Conservation (phyloP, 108 stramenopile species). For the Parietichytrium sp. region DNA sequence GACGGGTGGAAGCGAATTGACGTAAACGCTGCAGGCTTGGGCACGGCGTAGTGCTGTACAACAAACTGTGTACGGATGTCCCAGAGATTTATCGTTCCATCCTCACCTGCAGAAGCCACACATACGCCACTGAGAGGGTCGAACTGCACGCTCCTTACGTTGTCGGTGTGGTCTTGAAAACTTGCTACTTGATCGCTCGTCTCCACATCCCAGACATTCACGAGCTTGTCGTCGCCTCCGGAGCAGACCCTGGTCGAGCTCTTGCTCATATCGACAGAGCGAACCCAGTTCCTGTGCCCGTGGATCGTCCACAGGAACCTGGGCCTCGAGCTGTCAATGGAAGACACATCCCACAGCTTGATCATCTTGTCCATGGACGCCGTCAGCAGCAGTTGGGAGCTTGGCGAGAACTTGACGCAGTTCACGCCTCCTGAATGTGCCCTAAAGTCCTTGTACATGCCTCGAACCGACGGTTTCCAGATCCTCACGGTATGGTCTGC, state of each 20-base stretch:
- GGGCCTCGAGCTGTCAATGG: constrained; percentile 3
- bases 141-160: neutral
- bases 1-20: constrained; percentile 52
- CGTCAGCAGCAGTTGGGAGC: constrained; percentile 54
- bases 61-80: constrained; percentile 55
- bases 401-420: constrained; percentile 53
- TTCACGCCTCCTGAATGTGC: constrained; percentile 61
- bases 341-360: constrained; percentile 60
- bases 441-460: constrained; percentile 52
- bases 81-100: constrained; percentile 53
- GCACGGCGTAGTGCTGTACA: constrained; percentile 68
- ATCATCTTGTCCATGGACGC: constrained; percentile 66
- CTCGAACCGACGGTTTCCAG: constrained; percentile 62
- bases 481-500: constrained; percentile 61
- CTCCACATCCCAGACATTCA: constrained; percentile 26
- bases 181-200: neutral
- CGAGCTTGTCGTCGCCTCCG: constrained; percentile 59
- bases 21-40: constrained; percentile 44
- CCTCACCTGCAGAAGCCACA: constrained; percentile 37
- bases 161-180: constrained; percentile 38
- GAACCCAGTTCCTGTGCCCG: constrained; percentile 68
- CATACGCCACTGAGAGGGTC: constrained; percentile 43
- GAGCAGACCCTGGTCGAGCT: constrained; percentile 47
- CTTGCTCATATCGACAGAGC: constrained; percentile 53
- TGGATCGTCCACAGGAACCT: constrained; percentile 46